phyloP scores from a whole-genome alignment of 306 rosid species.

The Fragaria ananassa region DNA sequence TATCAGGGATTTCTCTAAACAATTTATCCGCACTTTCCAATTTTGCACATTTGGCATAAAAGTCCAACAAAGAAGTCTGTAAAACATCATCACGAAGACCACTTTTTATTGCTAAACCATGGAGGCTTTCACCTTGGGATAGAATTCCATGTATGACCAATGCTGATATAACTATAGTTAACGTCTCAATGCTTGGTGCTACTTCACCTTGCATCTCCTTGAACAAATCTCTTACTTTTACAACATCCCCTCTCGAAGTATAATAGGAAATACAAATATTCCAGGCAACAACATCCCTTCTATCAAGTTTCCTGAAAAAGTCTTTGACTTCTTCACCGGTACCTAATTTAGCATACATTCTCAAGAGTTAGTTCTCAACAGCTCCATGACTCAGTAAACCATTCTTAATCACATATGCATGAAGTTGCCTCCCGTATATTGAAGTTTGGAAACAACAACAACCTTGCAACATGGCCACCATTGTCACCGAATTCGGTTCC shows the following conservation, averaged over 20 bases:
- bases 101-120: slow-evolving; percentile 38
- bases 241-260: slow-evolving; percentile 28
- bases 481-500: slow-evolving; percentile 45
- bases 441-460: slow-evolving; percentile 28
- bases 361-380: slow-evolving; percentile 44
- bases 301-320: slow-evolving; percentile 35
- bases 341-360: slow-evolving; percentile 41
- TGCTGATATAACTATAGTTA: slow-evolving; percentile 44
- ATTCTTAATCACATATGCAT: slow-evolving; percentile 41
- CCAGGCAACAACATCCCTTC: slow-evolving; percentile 44
- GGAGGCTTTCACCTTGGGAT: slow-evolving; percentile 39
- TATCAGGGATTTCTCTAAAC: slow-evolving; percentile 32
- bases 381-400: slow-evolving; percentile 37
- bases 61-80: slow-evolving; percentile 47
- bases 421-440: slow-evolving; percentile 38
- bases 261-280: slow-evolving; percentile 42
- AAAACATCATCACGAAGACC: slow-evolving; percentile 48
- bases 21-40: slow-evolving; percentile 33
- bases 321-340: slow-evolving; percentile 31
- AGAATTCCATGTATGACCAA: slow-evolving; percentile 34
- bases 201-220: slow-evolving; percentile 29
- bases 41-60: slow-evolving; percentile 46
- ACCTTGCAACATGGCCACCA: slow-evolving; percentile 45
- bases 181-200: slow-evolving; percentile 31
- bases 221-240: slow-evolving; percentile 31